Conservation (phyloP, 2,329 filamentous ascomycete genomes). For the Trichoderma endophyticum region DNA sequence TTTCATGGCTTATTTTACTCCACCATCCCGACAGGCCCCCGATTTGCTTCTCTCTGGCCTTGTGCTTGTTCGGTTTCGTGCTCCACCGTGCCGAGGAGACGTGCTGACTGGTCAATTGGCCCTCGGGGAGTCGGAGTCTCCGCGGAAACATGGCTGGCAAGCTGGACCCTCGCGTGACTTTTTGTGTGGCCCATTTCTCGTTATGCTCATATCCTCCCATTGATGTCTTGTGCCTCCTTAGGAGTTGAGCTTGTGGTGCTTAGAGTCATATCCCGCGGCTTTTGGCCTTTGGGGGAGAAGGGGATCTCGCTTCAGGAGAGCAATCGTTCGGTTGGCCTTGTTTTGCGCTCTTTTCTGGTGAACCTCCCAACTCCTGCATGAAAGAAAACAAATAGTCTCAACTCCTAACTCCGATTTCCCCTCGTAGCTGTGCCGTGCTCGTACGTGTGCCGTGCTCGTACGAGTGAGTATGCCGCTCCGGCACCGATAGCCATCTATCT, state of each 20-base stretch:
- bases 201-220: background rate
- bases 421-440: background rate
- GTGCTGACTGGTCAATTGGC: constrained; percentile 11
- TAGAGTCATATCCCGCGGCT: background rate
- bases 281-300: background rate
- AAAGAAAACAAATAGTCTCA: background rate
- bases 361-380: constrained; percentile 6
- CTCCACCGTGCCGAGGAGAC: background rate
- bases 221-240: background rate
- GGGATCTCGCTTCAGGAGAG: background rate
- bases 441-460: background rate
- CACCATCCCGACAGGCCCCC: constrained; percentile 6
- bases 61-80: background rate
- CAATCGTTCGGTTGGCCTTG: background rate
- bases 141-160: background rate
- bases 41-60: background rate
- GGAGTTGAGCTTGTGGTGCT: background rate
- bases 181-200: background rate
- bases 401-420: background rate
- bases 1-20: background rate
- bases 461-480: background rate
- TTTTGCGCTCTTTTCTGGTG: background rate
- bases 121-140: constrained; percentile 1
- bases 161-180: background rate
- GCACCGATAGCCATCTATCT: background rate